phyloP scores from a whole-genome alignment of 2,329 filamentous ascomycete genomes.

The Xylogone sp. region DNA sequence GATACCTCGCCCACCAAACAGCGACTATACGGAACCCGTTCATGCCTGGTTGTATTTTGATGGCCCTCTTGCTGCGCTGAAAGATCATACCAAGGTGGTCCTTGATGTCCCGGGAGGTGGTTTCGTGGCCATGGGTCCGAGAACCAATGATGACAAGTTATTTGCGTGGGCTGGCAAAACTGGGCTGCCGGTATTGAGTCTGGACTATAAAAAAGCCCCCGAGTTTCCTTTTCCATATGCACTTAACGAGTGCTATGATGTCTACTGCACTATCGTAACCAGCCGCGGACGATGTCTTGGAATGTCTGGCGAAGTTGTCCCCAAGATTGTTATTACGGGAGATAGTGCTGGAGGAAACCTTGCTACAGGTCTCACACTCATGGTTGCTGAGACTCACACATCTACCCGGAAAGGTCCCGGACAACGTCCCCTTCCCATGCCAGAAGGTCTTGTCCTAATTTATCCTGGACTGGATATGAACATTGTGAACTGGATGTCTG shows the following conservation, averaged over 20 bases:
- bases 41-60: constrained; percentile 93
- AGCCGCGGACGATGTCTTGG: constrained; percentile 74
- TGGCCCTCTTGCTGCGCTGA: constrained; percentile 74
- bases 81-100: constrained; percentile 72
- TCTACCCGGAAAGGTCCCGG: constrained; percentile 52
- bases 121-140: constrained; percentile 95
- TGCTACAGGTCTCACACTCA: constrained; percentile 75
- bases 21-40: constrained; percentile 79
- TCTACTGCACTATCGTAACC: constrained; percentile 70
- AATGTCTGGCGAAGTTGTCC: constrained; percentile 60
- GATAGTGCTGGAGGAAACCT: constrained; percentile 83
- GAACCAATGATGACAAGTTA: constrained; percentile 90
- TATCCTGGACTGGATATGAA: constrained; percentile 96
- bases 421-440: constrained; percentile 61
- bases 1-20: constrained; percentile 75
- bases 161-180: constrained; percentile 88
- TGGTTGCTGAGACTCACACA: constrained; percentile 76
- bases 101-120: constrained; percentile 91
- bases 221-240: constrained; percentile 84
- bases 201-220: constrained; percentile 87
- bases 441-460: constrained; percentile 77
- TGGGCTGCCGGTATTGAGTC: constrained; percentile 80
- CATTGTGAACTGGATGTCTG: constrained; percentile 98
- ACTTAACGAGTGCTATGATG: constrained; percentile 83
- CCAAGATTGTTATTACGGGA: constrained; percentile 69